phyloP scores from a whole-genome alignment of 2,329 filamentous ascomycete species.

The Setomelanomma holmii region DNA sequence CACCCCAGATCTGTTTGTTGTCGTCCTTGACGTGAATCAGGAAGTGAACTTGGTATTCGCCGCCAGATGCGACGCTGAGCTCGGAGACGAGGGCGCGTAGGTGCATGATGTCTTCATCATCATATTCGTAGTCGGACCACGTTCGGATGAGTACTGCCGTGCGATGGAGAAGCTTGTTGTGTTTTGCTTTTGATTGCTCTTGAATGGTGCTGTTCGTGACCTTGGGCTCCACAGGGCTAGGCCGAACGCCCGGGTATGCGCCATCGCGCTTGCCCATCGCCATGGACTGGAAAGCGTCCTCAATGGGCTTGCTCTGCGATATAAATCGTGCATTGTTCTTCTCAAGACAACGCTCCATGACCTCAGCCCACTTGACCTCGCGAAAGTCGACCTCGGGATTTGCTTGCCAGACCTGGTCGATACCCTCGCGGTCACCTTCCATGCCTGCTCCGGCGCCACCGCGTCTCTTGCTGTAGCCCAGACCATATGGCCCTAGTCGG shows the following conservation, averaged over 20 bases:
- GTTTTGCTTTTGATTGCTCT: slow-evolving; percentile 26
- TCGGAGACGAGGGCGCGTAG: slow-evolving; percentile 83
- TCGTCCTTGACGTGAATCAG: slow-evolving; percentile 84
- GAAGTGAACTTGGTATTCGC: slow-evolving; percentile 84
- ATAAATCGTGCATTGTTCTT: slow-evolving; percentile 75
- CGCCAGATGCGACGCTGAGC: slow-evolving; percentile 76
- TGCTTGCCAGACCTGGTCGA: slow-evolving; percentile 78
- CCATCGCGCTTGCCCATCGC: slow-evolving; percentile 31
- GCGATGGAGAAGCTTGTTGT: slow-evolving; percentile 58
- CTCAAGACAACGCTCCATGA: slow-evolving; percentile 75
- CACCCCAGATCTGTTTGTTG: slow-evolving; percentile 80
- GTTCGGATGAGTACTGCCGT: slow-evolving; percentile 83
- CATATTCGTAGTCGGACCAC: slow-evolving; percentile 82
- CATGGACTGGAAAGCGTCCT: slow-evolving; percentile 53
- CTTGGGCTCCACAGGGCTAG: slow-evolving; percentile 3
- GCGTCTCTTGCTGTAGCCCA: slow-evolving; percentile 79
- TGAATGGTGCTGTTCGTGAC: slow-evolving; percentile 20
- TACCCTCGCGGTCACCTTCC: slow-evolving; percentile 81
- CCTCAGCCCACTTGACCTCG: slow-evolving; percentile 78
- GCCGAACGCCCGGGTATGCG: neutral
- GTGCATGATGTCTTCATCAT: slow-evolving; percentile 80
- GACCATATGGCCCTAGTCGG: slow-evolving; percentile 85
- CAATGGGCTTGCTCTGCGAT: slow-evolving; percentile 39
- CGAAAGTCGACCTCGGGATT: slow-evolving; percentile 77
- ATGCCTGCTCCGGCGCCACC: slow-evolving; percentile 87